Base-by-base conservation (phyloP, 257 asterid species). In the Cruciata laevipes region DNA sequence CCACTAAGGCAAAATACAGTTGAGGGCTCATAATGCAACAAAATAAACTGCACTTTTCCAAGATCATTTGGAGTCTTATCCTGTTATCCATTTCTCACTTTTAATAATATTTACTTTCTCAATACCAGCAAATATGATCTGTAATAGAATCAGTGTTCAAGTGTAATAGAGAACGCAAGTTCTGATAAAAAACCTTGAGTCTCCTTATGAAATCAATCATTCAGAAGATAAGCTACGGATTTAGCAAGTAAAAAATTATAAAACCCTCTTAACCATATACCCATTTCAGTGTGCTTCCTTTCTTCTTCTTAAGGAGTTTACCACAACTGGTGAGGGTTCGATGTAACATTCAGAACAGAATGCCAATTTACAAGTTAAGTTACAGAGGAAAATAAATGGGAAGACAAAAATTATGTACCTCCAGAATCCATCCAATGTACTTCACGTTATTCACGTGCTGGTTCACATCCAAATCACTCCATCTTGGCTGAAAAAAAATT, bases 401-500 rank as follows among this genome's bases (percentile, higher is more conserved):
- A 17, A 18, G n/a, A 10, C 21, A 59, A 0, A 14, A 40, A 62
- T 0, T 32, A 1, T 42, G 71, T 75, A 94, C 99, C 97, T 94
- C 99, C 59, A 94, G 91, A 79, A 94, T 85, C 99, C 99, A 94
- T 68, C 92, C 95, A 66, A 94, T 80, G 69, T 94, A 94, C 74
- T 94, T 94, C 71, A 94, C 99, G 74, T 94, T 94, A 69, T 94
- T 94, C 79, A 94, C 97, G 76, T 94, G 99, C 79, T 84, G 96
- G 76, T 94, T 94, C 35, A 90, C 91, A 80, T 94, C 98, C 23
- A 94, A 77, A 69, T 94, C 99, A 40, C 84, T 81, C 99, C 99
- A 94, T 76, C 81, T 85, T 69, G 76, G 76, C 75, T 66, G 70
- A 61, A 31, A 61, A 40, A 24, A 58, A 20, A n/a, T 49, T 30